Base-by-base conservation (phyloP, 495 filamentous ascomycete genomes). In the Aspergillus nidulans region DNA sequence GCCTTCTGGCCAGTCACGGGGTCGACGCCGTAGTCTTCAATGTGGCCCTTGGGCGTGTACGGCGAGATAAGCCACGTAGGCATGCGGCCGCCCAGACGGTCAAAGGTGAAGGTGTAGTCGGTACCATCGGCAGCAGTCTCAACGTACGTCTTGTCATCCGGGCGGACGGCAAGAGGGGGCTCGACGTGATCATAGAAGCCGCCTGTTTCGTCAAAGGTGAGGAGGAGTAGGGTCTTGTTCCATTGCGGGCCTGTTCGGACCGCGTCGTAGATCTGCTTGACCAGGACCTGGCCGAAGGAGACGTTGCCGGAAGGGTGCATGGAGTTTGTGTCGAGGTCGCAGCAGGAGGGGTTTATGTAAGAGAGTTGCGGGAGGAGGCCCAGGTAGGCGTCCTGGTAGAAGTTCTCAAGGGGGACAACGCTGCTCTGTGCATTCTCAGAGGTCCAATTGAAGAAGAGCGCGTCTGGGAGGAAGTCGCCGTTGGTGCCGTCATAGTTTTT, bases 271-370 rank as follows among this genome's bases (percentile, higher is more conserved):
- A 80, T 68, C 5, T 66, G 57, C 63, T 79, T 79, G 63, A 81
- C 67, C 49, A 80, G 66, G 23, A 56, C 60, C 63, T 81, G 73
- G 45, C 77, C 78, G 36, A 69, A 63, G 19, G 69, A 74, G 63
- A 79, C 66, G 20, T 69, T 67, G 15, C 68, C 68, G 6, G 67
- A 68, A 1, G 76, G 77, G 61, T 81, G 76, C 68, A 78, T 74
- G 43, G 75, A 78, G 60, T 69, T 76, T 23, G 72, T 77, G 41
- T 61, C 63, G 15, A 58, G 45, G 18, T 65, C 67, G 60, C 78
- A 81, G 71, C 78, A 81, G 41, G 69, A 70, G 0, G 78, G 78
- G 66, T 81, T 76, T 56, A 81, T 62, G 60, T 75, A 81, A 43
- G 69, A 73, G 59, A 81, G 69, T 39, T 75, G 60, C 6, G 77